Evolutionary conservation across 768 basidiomycete genomes (phyloP).

Genomic region (Solioccasus polychromus): DNA sequence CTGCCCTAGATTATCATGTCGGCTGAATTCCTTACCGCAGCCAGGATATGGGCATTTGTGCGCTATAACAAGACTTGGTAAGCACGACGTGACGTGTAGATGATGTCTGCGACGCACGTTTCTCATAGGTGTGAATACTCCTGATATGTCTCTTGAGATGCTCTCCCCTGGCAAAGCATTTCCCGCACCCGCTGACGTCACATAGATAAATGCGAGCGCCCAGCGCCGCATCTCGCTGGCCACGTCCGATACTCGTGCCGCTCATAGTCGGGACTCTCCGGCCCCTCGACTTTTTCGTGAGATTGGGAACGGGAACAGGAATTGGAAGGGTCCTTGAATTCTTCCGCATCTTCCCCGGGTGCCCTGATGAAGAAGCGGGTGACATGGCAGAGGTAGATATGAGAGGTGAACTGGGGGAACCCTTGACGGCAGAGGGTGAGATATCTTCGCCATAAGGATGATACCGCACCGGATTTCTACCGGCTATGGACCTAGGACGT

Average conservation of each 20-base stretch:
- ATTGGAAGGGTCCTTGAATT: slow-evolving; percentile 44
- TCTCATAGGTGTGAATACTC: slow-evolving; percentile 89
- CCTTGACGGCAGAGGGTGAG: slow-evolving; percentile 30
- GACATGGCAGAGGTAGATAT: slow-evolving; percentile 29
- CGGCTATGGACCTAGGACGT: slow-evolving; percentile 34
- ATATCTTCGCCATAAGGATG: slow-evolving; percentile 29
- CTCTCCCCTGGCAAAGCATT: slow-evolving; percentile 85
- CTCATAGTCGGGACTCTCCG: slow-evolving; percentile 58
- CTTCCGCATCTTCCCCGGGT: slow-evolving; percentile 30
- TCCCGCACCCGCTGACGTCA: slow-evolving; percentile 79
- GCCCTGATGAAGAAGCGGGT: slow-evolving; percentile 22
- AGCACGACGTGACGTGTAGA: slow-evolving; percentile 4
- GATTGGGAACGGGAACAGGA: slow-evolving; percentile 63
- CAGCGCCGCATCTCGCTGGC: slow-evolving; percentile 36
- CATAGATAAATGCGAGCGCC: slow-evolving; percentile 64
- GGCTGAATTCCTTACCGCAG: slow-evolving; percentile 81
- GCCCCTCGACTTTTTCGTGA: slow-evolving; percentile 70
- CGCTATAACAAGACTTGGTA: slow-evolving; percentile 44
- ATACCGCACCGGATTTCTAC: slow-evolving; percentile 33
- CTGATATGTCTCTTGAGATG: slow-evolving; percentile 88
- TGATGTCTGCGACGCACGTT: slow-evolving; percentile 55
- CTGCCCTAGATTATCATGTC: slow-evolving; percentile 86
- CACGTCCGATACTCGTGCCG: slow-evolving; percentile 26
- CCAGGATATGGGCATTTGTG: slow-evolving; percentile 77
- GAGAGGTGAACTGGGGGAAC: slow-evolving; percentile 31